A percentile compares a stretch with the other conserved stretches of the same genome.
Conservation (phyloP, 108 stramenopile species). For the Pelagomonas calceolata region DNA sequence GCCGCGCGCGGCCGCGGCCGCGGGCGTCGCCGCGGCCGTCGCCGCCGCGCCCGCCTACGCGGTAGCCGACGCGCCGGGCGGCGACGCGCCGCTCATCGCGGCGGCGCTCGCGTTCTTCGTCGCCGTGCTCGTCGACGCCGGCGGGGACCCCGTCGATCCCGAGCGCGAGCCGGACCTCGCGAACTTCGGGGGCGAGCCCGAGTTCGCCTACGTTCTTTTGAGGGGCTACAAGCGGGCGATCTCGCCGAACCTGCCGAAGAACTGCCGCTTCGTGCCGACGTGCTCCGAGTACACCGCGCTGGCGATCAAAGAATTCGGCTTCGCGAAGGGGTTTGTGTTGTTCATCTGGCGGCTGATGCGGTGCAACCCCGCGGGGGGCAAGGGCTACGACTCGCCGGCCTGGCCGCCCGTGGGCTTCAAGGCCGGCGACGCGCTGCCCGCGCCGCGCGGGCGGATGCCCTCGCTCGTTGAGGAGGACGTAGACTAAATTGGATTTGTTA, state of each 20-base stretch:
- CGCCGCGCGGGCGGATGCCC: too few relatives aligned
- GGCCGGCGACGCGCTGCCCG: too few relatives aligned
- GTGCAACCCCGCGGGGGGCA: conserved; percentile 70
- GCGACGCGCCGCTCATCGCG: neutral
- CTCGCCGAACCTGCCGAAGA: conserved; percentile 66
- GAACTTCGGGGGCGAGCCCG: neutral
- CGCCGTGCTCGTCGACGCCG: neutral
- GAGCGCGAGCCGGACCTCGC: neutral
- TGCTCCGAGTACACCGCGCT: conserved; percentile 73
- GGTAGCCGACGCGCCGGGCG: neutral
- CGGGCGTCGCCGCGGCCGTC: too few relatives aligned
- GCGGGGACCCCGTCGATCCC: neutral
- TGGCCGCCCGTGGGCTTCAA: conserved; percentile 66
- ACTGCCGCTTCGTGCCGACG: conserved; percentile 74
- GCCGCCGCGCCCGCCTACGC: too few relatives aligned
- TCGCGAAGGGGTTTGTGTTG: conserved; percentile 55
- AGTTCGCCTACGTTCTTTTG: conserved; percentile 7
- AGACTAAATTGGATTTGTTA: too few relatives aligned
- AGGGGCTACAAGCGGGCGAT: conserved; percentile 70
- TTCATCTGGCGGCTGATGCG: conserved; percentile 64
- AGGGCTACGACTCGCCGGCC: conserved; percentile 72
- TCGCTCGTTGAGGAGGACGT: too few relatives aligned
- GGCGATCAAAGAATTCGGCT: conserved; percentile 66
- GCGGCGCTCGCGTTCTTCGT: neutral
- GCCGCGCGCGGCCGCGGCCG: too few relatives aligned